phyloP scores from a whole-genome alignment of 2,329 filamentous ascomycete species.

The Tolypocladium endophyticum region DNA sequence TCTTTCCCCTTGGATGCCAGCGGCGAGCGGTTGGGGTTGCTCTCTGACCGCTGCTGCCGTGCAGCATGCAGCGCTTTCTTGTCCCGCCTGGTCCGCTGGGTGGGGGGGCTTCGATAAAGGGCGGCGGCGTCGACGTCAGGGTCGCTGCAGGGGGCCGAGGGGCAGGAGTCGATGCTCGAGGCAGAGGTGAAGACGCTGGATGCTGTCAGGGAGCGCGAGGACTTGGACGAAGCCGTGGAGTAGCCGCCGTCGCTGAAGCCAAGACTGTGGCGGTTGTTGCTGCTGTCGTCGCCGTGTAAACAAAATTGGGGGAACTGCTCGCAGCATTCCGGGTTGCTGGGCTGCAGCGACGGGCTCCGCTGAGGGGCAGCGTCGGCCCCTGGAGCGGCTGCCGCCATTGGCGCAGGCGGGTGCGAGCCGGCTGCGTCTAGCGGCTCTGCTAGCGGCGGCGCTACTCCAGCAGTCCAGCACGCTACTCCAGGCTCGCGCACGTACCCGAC shows the following conservation, averaged over 20 bases:
- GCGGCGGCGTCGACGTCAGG: conserved; percentile 5
- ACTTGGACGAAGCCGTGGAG: not conserved
- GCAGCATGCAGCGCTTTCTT: conserved; percentile 40
- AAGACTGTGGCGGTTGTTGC: not conserved
- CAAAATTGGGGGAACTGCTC: conserved; percentile 31
- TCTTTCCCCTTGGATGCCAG: conserved; percentile 5
- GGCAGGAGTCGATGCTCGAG: conserved; percentile 10
- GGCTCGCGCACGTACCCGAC: not conserved
- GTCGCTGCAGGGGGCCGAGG: not conserved
- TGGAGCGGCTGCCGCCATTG: conserved; percentile 6
- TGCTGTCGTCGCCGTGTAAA: conserved; percentile 23
- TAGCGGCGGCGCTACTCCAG: not conserved
- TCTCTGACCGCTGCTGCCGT: conserved; percentile 33
- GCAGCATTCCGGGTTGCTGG: conserved; percentile 24
- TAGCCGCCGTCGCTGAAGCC: not conserved
- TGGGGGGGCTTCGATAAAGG: conserved; percentile 15
- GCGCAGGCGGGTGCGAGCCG: not conserved
- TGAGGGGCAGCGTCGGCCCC: conserved; percentile 2
- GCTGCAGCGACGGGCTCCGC: conserved; percentile 17
- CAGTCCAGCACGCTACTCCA: not conserved
- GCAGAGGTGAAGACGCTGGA: conserved; percentile 11
- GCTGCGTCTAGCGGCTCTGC: not conserved
- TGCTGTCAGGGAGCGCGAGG: conserved; percentile 1
- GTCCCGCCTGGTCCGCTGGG: conserved; percentile 30
- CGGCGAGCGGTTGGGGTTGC: conserved; percentile 16